Evolutionary conservation across 2,329 filamentous ascomycete genomes (phyloP).

Genomic region (Hypoxylon sp.): DNA sequence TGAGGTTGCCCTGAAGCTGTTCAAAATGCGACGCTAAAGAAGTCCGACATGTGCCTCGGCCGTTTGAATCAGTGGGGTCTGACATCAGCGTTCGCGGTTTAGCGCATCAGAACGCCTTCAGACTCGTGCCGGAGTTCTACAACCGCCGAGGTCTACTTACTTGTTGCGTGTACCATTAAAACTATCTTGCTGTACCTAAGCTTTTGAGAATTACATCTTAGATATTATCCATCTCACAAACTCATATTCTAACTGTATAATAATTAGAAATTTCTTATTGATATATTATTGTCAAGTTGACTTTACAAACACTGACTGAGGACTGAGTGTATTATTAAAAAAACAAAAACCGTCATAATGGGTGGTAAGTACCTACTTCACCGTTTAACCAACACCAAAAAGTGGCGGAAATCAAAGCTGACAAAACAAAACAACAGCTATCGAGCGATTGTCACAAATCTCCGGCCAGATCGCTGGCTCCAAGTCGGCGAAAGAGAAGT

Average conservation of each 20-base stretch:
- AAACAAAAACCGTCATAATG: too few species aligned
- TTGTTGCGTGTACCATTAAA: too few species aligned
- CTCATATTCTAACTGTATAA: too few species aligned
- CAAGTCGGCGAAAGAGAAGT: slow-evolving; percentile 59
- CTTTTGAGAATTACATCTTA: too few species aligned
- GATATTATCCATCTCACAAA: too few species aligned
- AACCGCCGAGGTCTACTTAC: slow-evolving; percentile 32
- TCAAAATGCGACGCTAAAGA: slow-evolving; percentile 15
- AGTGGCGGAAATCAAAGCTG: slow-evolving; percentile 8
- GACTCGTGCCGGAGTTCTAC: slow-evolving; percentile 18
- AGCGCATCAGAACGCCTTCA: slow-evolving; percentile 13
- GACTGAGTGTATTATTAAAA: too few species aligned
- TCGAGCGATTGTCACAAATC: slow-evolving; percentile 67
- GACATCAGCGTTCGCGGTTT: slow-evolving; percentile 31
- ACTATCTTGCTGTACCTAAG: too few species aligned
- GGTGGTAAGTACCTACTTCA: slow-evolving; percentile 39
- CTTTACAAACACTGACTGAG: too few species aligned
- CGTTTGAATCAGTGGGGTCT: slow-evolving; percentile 21
- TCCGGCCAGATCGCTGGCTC: slow-evolving; percentile 66
- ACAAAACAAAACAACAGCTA: slow-evolving; percentile 50
- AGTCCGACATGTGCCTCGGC: slow-evolving; percentile 31
- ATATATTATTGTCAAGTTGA: too few species aligned
- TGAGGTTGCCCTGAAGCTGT: too few species aligned
- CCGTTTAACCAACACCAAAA: neutral
- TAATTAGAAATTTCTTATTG: too few species aligned